Conservation (phyloP, 1,284 basidiomycete genomes). For the Stereum hirsutum region DNA sequence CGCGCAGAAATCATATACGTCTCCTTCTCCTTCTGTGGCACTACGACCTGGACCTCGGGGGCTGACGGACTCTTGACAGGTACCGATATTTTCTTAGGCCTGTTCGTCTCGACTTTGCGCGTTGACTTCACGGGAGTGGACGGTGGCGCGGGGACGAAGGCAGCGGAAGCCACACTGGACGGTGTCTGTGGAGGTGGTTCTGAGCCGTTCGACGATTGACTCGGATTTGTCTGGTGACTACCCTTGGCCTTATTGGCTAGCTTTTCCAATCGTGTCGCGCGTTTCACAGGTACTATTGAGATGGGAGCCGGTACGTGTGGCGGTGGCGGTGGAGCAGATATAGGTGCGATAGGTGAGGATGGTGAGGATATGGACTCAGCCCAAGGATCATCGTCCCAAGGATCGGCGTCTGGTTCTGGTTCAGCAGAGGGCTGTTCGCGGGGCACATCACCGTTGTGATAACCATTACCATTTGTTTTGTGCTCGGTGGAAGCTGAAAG, state of each 20-base stretch:
- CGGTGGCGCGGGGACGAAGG: slow-evolving; percentile 14
- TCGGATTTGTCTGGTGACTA: too few relatives aligned
- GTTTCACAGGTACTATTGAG: slow-evolving; percentile 29
- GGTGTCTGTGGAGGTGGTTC: slow-evolving; percentile 14
- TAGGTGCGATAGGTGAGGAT: background rate
- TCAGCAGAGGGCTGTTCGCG: background rate
- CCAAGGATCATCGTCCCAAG: slow-evolving; percentile 63
- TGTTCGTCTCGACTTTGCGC: background rate
- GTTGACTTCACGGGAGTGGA: slow-evolving; percentile 14
- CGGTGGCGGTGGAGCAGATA: slow-evolving; percentile 4
- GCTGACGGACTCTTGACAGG: slow-evolving; percentile 2
- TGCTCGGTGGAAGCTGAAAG: slow-evolving; percentile 4
- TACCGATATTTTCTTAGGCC: slow-evolving; percentile 6
- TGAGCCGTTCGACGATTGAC: too few relatives aligned
- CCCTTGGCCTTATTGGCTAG: slow-evolving; percentile 42
- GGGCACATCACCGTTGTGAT: background rate
- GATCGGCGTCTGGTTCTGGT: slow-evolving; percentile 22
- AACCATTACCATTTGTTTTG: too few relatives aligned
- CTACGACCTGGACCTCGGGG: slow-evolving; percentile 2
- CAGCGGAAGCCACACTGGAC: slow-evolving; percentile 13
- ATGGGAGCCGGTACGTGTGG: slow-evolving; percentile 13
- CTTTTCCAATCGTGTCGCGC: slow-evolving; percentile 49
- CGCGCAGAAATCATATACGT: slow-evolving; percentile 48
- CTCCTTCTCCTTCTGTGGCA: too few relatives aligned
- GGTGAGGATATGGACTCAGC: slow-evolving; percentile 29